These are phyloP conservation scores for Gossypium bickii DNA, from an alignment of 345 rosid species.

Conservation along the genomic window DNA sequence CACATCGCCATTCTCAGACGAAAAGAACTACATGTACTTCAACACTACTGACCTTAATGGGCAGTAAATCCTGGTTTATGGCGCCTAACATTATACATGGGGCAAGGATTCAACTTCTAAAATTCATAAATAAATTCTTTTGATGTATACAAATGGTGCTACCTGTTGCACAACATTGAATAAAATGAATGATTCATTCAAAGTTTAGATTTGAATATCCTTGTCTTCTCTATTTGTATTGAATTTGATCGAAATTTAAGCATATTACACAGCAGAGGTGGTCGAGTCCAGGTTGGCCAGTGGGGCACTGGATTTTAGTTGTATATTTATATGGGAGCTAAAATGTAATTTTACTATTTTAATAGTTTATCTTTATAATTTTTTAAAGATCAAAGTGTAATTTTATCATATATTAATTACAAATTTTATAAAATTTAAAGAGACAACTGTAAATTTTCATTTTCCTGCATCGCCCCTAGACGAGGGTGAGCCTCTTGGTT, in stretches of 20 bases:
- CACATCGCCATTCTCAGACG: conserved; percentile 21
- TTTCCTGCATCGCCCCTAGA: no score
- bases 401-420: no score
- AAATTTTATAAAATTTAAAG: no score
- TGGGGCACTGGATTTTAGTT: not conserved
- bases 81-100: not conserved
- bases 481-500: not conserved
- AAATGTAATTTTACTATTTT: no score
- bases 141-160: not conserved
- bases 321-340: no score
- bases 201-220: not conserved
- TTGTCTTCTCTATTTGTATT: not conserved
- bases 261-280: not conserved
- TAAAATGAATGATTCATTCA: not conserved
- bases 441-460: no score
- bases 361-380: no score
- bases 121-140: conserved; percentile 1
- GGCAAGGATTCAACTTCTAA: not conserved
- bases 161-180: not conserved
- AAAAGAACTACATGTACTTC: conserved; percentile 25
- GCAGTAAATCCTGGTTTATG: not conserved
- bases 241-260: not conserved
- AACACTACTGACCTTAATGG: conserved; percentile 19
- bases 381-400: no score
- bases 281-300: not conserved